Evolutionary conservation across 768 basidiomycete species (phyloP).

Genomic region (Guyanaporus albipodus): DNA sequence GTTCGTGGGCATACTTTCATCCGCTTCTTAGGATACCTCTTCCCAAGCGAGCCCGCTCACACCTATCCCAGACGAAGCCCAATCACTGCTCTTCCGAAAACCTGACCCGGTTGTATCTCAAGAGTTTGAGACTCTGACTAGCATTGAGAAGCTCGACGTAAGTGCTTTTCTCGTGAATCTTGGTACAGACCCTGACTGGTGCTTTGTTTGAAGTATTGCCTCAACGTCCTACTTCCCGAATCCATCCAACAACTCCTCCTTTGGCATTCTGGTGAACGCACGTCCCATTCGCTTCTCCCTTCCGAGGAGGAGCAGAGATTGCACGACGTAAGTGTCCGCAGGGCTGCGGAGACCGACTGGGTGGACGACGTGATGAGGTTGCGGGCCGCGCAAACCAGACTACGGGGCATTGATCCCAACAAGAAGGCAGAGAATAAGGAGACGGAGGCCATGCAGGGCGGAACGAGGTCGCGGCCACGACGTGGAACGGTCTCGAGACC

Average conservation of each 20-base stretch:
- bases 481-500: slow-evolving; percentile 18
- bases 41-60: slow-evolving; percentile 23
- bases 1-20: background rate
- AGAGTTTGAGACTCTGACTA: slow-evolving; percentile 42
- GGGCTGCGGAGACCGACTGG: slow-evolving; percentile 61
- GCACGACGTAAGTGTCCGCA: slow-evolving; percentile 44
- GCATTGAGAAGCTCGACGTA: slow-evolving; percentile 51
- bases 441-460: slow-evolving; percentile 15
- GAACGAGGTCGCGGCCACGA: slow-evolving; percentile 31
- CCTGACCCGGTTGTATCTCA: slow-evolving; percentile 33
- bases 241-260: slow-evolving; percentile 68
- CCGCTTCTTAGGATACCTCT: slow-evolving; percentile 13
- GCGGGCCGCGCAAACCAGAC: slow-evolving; percentile 36
- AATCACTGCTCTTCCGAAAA: background rate
- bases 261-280: slow-evolving; percentile 64
- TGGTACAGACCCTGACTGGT: background rate
- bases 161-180: slow-evolving; percentile 12
- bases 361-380: slow-evolving; percentile 55
- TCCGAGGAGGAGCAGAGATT: slow-evolving; percentile 53
- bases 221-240: slow-evolving; percentile 69
- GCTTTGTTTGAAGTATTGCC: slow-evolving; percentile 51
- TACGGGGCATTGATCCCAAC: slow-evolving; percentile 33
- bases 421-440: slow-evolving; percentile 27
- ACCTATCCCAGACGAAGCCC: slow-evolving; percentile 11
- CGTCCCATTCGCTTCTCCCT: slow-evolving; percentile 44